Evolutionary conservation across 192 early-diverging fungal genomes (phyloP).

Genomic region (Oehlia diaphana): DNA sequence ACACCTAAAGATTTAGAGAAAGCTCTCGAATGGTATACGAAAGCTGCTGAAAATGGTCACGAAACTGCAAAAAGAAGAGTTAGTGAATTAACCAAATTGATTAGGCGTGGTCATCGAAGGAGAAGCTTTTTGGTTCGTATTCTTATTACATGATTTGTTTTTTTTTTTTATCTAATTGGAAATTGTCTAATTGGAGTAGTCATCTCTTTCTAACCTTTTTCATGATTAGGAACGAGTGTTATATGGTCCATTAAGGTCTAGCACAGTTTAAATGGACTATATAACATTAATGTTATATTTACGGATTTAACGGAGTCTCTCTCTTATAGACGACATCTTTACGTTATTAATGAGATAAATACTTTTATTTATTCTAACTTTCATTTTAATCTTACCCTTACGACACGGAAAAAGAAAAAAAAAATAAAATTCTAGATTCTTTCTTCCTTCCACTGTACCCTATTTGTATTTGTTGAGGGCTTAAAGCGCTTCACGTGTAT

Average conservation of each 20-base stretch:
- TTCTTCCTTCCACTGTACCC: background rate
- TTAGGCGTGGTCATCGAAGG: background rate
- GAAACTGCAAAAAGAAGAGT: constrained; percentile 23
- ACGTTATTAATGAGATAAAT: background rate
- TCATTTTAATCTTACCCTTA: background rate
- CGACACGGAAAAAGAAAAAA: background rate
- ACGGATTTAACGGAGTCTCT: no score
- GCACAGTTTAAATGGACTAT: background rate
- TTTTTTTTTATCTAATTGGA: background rate
- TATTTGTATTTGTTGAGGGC: background rate
- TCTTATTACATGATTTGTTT: background rate
- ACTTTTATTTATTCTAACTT: no score
- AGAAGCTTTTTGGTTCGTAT: constrained; percentile 20
- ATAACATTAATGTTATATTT: background rate
- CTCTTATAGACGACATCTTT: background rate
- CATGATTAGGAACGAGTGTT: background rate
- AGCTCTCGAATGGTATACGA: constrained; percentile 27
- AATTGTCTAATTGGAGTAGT: background rate
- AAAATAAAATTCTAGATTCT: background rate
- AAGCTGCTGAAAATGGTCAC: constrained; percentile 20
- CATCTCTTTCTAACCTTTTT: background rate
- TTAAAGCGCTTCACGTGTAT: background rate
- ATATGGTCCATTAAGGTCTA: constrained; percentile 10
- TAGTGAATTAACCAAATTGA: background rate
- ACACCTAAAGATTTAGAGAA: constrained; percentile 15